A percentile compares a stretch with the other conserved stretches of the same genome.
Conservation (phyloP, 805 yeast species). For the Blastobotrys chiropterorum region DNA sequence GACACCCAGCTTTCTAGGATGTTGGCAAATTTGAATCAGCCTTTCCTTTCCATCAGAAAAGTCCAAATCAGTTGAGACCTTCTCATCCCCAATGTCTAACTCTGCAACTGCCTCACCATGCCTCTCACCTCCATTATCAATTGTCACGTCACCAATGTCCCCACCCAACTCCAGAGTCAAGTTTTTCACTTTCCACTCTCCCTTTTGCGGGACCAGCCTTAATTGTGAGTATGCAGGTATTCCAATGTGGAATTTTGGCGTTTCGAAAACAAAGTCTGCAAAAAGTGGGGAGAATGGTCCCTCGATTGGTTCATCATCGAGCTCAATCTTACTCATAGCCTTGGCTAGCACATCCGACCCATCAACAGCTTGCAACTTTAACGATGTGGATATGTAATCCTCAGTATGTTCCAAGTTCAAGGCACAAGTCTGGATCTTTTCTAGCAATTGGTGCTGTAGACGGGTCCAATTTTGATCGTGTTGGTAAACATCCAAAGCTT, state of each 20-base stretch:
- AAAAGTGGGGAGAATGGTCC: constrained; percentile 8
- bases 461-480: constrained; percentile 25
- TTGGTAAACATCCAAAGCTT: constrained; percentile 34
- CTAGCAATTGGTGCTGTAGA: constrained; percentile 14
- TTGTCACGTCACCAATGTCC: constrained; percentile 4
- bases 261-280: constrained; percentile 17
- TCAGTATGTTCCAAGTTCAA: constrained; percentile 10
- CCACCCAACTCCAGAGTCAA: constrained; percentile 12
- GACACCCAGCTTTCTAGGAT: neutral
- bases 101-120: neutral
- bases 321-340: neutral
- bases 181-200: constrained; percentile 5
- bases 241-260: constrained; percentile 16
- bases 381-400: constrained; percentile 9
- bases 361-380: constrained; percentile 10
- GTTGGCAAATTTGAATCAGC: neutral
- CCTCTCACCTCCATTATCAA: neutral
- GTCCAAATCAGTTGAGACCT: neutral
- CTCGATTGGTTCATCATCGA: neutral
- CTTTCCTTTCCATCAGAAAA: neutral
- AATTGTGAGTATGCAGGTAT: constrained; percentile 17
- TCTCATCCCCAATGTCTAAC: neutral
- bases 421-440: constrained; percentile 35
- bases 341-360: neutral
- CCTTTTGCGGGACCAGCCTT: constrained; percentile 10